phyloP scores from a whole-genome alignment of 2,329 filamentous ascomycete genomes.

The Clarireedia hainanense region DNA sequence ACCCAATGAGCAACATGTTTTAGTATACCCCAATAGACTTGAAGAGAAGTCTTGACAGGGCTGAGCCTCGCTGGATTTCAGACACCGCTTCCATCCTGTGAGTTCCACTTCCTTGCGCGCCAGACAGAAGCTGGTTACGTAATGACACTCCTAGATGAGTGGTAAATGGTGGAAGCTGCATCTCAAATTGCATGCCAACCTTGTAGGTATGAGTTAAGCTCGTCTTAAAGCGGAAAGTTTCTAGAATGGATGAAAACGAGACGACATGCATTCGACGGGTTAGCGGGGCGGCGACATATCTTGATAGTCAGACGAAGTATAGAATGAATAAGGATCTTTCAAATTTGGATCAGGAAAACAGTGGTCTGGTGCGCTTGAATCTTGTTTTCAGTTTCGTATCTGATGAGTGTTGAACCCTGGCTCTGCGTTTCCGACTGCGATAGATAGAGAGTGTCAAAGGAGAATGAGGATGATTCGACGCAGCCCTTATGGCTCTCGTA shows the following conservation, averaged over 20 bases:
- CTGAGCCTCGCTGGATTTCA: background rate
- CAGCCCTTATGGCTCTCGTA: background rate
- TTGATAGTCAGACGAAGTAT: no score
- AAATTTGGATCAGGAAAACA: no score
- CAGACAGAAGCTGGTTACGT: background rate
- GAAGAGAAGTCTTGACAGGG: background rate
- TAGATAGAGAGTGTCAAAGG: no score
- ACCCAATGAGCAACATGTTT: background rate
- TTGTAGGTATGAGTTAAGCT: background rate
- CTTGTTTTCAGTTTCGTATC: no score
- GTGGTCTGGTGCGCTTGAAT: no score
- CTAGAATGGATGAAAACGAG: background rate
- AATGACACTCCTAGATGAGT: background rate
- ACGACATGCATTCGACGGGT: background rate
- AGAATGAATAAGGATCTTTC: no score
- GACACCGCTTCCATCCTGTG: background rate
- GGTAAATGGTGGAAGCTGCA: background rate
- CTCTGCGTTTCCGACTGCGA: no score
- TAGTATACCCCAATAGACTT: background rate
- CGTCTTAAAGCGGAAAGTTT: background rate
- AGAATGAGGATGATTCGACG: no score
- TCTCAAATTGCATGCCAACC: background rate
- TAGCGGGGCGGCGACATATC: background rate
- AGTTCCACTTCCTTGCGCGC: background rate
- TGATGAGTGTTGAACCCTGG: no score